phyloP scores from a whole-genome alignment of 1,284 basidiomycete species.

The Anthracocystis walkeri region DNA sequence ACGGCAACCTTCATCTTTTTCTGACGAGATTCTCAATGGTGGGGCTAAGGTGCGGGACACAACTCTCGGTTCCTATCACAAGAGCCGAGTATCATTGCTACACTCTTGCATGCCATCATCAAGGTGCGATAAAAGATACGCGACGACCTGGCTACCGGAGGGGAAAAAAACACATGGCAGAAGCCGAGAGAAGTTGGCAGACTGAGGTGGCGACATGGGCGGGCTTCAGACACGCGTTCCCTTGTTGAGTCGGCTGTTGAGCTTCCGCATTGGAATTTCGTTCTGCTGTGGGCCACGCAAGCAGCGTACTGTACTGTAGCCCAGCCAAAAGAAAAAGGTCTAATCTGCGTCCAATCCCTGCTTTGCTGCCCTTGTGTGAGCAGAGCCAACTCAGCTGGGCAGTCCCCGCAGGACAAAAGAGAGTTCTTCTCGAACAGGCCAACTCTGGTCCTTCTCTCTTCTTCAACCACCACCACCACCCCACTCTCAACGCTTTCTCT shows the following conservation, averaged over 20 bases:
- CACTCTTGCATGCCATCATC: no score
- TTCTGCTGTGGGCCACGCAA: neutral
- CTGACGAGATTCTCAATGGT: no score
- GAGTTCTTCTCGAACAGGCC: constrained; percentile 4
- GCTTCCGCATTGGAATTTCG: constrained; percentile 15
- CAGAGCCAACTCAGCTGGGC: no score
- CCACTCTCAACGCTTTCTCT: neutral
- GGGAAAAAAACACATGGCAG: neutral
- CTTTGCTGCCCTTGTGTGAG: no score
- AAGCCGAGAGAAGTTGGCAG: constrained; percentile 32
- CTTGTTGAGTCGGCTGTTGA: constrained; percentile 8
- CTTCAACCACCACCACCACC: constrained; percentile 9
- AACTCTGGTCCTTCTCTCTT: neutral
- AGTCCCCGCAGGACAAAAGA: neutral
- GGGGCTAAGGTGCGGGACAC: no score
- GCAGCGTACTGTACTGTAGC: constrained; percentile 2
- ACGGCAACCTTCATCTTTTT: no score
- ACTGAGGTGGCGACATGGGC: constrained; percentile 2
- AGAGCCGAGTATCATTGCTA: no score
- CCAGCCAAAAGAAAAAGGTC: constrained; percentile 5
- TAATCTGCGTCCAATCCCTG: neutral
- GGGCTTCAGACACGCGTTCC: constrained; percentile 8
- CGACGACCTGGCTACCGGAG: no score
- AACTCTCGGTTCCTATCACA: no score
- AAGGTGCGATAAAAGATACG: no score